phyloP scores from a whole-genome alignment of 208 protist species.

The Trypanosoma boissoni region DNA sequence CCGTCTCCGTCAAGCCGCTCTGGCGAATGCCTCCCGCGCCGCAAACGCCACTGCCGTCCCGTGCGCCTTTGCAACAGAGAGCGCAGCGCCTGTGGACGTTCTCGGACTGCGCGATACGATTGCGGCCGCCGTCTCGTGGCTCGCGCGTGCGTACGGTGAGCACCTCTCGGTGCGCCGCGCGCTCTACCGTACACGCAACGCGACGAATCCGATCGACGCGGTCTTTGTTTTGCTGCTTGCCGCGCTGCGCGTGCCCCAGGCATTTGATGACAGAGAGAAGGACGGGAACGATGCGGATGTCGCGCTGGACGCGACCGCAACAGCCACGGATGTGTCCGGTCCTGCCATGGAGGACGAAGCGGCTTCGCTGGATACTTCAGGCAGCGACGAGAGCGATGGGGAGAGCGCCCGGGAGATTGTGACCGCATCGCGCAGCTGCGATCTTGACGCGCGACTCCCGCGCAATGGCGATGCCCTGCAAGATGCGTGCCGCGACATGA shows the following conservation, averaged over 20 bases:
- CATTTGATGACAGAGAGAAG: not conserved
- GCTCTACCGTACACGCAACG: conserved; percentile 37
- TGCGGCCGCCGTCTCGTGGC: conserved; percentile 40
- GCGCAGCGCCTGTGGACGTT: not conserved
- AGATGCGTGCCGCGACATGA: conserved; percentile 40
- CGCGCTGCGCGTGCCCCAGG: conserved; percentile 1
- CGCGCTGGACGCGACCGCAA: conserved; percentile 38
- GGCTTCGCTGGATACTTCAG: no score
- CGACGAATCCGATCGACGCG: conserved; percentile 48
- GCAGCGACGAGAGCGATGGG: no score
- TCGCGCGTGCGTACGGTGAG: conserved; percentile 29
- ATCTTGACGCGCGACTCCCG: conserved; percentile 34
- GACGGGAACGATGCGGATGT: conserved; percentile 32
- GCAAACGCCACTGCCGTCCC: not conserved
- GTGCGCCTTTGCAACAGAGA: not conserved
- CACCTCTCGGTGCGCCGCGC: conserved; percentile 31
- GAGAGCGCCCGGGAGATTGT: conserved; percentile 13
- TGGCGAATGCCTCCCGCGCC: not conserved
- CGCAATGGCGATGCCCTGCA: conserved; percentile 38
- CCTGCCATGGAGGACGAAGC: no score
- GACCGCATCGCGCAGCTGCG: conserved; percentile 37
- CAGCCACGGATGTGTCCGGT: no score
- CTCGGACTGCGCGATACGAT: conserved; percentile 21
- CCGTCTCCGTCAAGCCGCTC: not conserved
- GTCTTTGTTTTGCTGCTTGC: conserved; percentile 30